A percentile compares a stretch with the other conserved stretches of the same genome.
Evolutionary conservation across 176 grass and related monocot species (phyloP).

Genomic region (Raddia distichophylla): DNA sequence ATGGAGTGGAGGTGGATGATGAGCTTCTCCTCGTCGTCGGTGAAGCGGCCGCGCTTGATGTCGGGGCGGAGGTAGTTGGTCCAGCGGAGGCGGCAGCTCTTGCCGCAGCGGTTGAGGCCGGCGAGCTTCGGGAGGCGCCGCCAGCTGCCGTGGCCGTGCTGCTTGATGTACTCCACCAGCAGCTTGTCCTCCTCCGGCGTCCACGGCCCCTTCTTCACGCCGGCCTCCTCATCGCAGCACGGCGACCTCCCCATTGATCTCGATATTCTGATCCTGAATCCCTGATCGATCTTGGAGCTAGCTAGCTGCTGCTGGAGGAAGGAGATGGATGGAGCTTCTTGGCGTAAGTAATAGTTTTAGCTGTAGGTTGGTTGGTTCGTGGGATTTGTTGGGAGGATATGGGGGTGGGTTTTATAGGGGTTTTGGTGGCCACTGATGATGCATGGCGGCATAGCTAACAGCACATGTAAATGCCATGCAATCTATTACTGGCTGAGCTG

Average conservation of each 20-base stretch:
- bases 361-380: background rate
- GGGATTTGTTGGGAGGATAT: slow-evolving; percentile 44
- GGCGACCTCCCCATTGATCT: slow-evolving; percentile 73
- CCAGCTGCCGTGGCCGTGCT: slow-evolving; percentile 82
- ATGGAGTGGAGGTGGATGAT: slow-evolving; percentile 77
- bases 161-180: slow-evolving; percentile 65
- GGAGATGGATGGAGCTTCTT: background rate
- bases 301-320: background rate
- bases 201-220: slow-evolving; percentile 83
- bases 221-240: slow-evolving; percentile 74
- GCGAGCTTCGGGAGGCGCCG: slow-evolving; percentile 82
- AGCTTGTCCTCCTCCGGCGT: slow-evolving; percentile 80
- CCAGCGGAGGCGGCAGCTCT: slow-evolving; percentile 97
- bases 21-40: slow-evolving; percentile 80
- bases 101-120: slow-evolving; percentile 88
- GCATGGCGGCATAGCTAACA: background rate
- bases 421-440: slow-evolving; percentile 25
- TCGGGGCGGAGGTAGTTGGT: slow-evolving; percentile 94
- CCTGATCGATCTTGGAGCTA: background rate
- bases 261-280: too few relatives aligned
- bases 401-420: slow-evolving; percentile 59
- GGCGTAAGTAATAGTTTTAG: too few relatives aligned
- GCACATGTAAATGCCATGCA: too few relatives aligned
- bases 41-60: slow-evolving; percentile 82
- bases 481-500: too few relatives aligned